Percentiles rank a stretch among this genome's conserved stretches.
Conservation (phyloP, 805 yeast species). For the Metschnikowia kunwiensis region DNA sequence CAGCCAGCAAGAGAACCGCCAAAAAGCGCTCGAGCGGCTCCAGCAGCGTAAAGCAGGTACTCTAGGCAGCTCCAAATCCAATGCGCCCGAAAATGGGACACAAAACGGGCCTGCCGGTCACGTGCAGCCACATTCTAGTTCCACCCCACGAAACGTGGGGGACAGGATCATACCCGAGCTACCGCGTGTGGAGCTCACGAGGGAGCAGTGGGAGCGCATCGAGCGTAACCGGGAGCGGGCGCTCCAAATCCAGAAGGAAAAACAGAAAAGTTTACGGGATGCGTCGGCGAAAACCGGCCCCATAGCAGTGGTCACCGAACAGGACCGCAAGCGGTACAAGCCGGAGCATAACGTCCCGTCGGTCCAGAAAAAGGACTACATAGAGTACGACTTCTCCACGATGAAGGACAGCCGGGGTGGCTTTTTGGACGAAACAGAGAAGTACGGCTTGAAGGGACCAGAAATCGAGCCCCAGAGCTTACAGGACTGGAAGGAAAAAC, state of each 20-base stretch:
- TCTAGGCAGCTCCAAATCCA: slow-evolving; percentile 4
- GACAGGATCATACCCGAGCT: slow-evolving; percentile 13
- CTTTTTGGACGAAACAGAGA: slow-evolving; percentile 44
- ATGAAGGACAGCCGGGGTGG: slow-evolving; percentile 91
- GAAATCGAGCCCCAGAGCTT: slow-evolving; percentile 43
- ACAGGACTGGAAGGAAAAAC: slow-evolving; percentile 49
- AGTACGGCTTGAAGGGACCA: slow-evolving; percentile 13
- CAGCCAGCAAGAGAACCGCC: slow-evolving; percentile 58
- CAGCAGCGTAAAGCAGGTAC: slow-evolving; percentile 36
- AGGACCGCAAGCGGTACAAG: slow-evolving; percentile 14
- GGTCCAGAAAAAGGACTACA: slow-evolving; percentile 61
- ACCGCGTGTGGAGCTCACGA: slow-evolving; percentile 37
- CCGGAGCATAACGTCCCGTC: slow-evolving; percentile 27
- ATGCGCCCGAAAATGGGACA: no score
- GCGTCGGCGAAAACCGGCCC: slow-evolving; percentile 9
- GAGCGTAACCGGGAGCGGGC: slow-evolving; percentile 56
- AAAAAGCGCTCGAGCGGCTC: slow-evolving; percentile 57
- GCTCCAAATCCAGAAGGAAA: slow-evolving; percentile 38
- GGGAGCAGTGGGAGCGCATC: slow-evolving; percentile 48
- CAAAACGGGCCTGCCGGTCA: no score
- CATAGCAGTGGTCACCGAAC: slow-evolving; percentile 15
- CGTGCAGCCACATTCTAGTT: no score
- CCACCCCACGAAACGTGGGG: slow-evolving; percentile 5
- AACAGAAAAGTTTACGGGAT: slow-evolving; percentile 21
- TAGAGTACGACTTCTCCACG: slow-evolving; percentile 85